Evolutionary conservation across 2,329 filamentous ascomycete genomes (phyloP).

Genomic region (Keithomyces neogunnii): DNA sequence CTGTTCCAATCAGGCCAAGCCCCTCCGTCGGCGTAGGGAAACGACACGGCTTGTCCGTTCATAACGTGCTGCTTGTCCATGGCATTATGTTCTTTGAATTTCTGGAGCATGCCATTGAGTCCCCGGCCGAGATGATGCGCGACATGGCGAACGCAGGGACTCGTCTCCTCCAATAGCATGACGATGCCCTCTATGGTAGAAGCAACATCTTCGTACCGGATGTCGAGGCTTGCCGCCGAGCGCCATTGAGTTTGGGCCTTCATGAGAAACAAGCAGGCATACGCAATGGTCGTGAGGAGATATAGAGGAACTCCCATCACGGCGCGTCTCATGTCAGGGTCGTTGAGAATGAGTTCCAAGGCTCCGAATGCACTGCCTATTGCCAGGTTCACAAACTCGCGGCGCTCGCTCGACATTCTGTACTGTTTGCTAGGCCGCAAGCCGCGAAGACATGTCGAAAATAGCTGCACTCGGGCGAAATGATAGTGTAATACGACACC

Average conservation of each 20-base stretch:
- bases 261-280: conserved; percentile 23
- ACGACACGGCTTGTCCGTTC: conserved; percentile 2
- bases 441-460: conserved; percentile 37
- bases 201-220: conserved; percentile 22
- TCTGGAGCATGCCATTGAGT: conserved; percentile 20
- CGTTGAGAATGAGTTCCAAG: conserved; percentile 19
- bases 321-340: conserved; percentile 20
- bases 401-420: conserved; percentile 33
- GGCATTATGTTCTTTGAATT: conserved; percentile 15
- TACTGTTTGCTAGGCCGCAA: conserved; percentile 24
- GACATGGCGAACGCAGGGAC: conserved; percentile 18
- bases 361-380: conserved; percentile 25
- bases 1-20: conserved; percentile 14
- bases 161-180: conserved; percentile 15
- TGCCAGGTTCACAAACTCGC: conserved; percentile 33
- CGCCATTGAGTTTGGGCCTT: conserved; percentile 23
- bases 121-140: conserved; percentile 21
- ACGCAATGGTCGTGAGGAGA: conserved; percentile 23
- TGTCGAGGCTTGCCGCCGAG: conserved; percentile 14
- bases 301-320: conserved; percentile 24
- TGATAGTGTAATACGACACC: conserved; percentile 40
- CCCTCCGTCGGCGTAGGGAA: conserved; percentile 1
- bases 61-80: conserved; percentile 6
- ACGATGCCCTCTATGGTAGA: conserved; percentile 17
- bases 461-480: conserved; percentile 40